These are phyloP conservation scores for Trichosporon ovoides DNA, from an alignment of 1,284 basidiomycete genomes.

Conservation along the genomic window DNA sequence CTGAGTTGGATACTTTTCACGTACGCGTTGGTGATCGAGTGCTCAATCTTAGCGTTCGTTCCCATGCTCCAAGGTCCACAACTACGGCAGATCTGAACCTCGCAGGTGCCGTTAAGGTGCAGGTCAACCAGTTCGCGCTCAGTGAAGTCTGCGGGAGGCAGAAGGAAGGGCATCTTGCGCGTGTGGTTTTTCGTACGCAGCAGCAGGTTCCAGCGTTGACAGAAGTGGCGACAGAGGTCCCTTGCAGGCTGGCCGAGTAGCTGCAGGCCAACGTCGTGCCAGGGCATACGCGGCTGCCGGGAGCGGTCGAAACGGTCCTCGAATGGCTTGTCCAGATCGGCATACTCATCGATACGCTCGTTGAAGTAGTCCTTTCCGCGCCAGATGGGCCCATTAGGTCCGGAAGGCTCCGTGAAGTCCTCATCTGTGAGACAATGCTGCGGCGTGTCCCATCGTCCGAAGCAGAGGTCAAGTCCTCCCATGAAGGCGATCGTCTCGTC, in stretches of 20 bases:
- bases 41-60: conserved; percentile 76
- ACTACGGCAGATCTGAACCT: conserved; percentile 93
- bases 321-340: conserved; percentile 78
- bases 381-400: conserved; percentile 71
- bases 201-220: conserved; percentile 89
- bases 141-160: conserved; percentile 90
- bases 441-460: conserved; percentile 94
- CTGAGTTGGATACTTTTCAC: conserved; percentile 89
- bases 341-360: conserved; percentile 81
- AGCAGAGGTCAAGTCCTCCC: conserved; percentile 83
- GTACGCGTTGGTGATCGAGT: conserved; percentile 93
- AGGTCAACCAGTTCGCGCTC: conserved; percentile 71
- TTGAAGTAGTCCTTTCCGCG: conserved; percentile 71
- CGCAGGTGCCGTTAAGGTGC: conserved; percentile 90
- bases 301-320: conserved; percentile 90
- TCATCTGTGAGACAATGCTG: conserved; percentile 90
- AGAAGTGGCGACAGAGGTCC: conserved; percentile 91
- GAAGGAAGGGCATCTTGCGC: conserved; percentile 83
- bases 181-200: conserved; percentile 93
- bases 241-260: conserved; percentile 96
- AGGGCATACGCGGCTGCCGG: conserved; percentile 92
- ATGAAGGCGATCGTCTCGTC: conserved; percentile 68
- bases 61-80: conserved; percentile 96
- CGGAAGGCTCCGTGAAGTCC: conserved; percentile 55
- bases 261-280: conserved; percentile 96